phyloP scores from a whole-genome alignment of 2,329 filamentous ascomycete species.

The Fusarium tanahbumbuense region DNA sequence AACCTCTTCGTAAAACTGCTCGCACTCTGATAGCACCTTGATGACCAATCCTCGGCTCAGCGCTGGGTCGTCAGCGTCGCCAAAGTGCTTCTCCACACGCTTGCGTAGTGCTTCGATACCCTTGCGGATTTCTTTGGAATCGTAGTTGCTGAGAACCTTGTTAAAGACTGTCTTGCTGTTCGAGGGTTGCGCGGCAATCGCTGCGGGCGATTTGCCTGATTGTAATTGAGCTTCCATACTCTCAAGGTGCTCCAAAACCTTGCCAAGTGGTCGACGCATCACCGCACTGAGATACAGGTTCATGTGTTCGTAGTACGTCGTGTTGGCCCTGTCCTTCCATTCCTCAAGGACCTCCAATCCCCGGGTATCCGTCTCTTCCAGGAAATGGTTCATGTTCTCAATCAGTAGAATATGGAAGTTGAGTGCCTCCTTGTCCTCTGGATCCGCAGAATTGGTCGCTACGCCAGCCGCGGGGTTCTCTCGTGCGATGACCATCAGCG shows the following conservation, averaged over 20 bases:
- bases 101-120: slow-evolving; percentile 92
- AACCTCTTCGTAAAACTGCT: slow-evolving; percentile 71
- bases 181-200: slow-evolving; percentile 82
- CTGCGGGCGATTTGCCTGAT: slow-evolving; percentile 67
- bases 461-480: slow-evolving; percentile 69
- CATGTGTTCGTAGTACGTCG: slow-evolving; percentile 89
- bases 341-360: slow-evolving; percentile 81
- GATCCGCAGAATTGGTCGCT: slow-evolving; percentile 60
- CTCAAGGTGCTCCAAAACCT: slow-evolving; percentile 90
- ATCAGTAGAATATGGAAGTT: slow-evolving; percentile 98
- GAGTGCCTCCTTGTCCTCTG: slow-evolving; percentile 93
- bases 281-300: slow-evolving; percentile 87
- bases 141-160: slow-evolving; percentile 84
- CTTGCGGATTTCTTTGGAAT: slow-evolving; percentile 85
- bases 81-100: slow-evolving; percentile 97
- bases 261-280: slow-evolving; percentile 88
- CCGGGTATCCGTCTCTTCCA: slow-evolving; percentile 86
- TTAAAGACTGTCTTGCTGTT: slow-evolving; percentile 87
- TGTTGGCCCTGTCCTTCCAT: slow-evolving; percentile 82
- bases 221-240: slow-evolving; percentile 81
- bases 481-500: slow-evolving; percentile 90
- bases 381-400: slow-evolving; percentile 98
- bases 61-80: slow-evolving; percentile 81
- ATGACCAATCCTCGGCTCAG: slow-evolving; percentile 69
- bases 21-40: slow-evolving; percentile 70